Conservation (phyloP, 78 protist genomes). For the Dictyostelium purpureum region DNA sequence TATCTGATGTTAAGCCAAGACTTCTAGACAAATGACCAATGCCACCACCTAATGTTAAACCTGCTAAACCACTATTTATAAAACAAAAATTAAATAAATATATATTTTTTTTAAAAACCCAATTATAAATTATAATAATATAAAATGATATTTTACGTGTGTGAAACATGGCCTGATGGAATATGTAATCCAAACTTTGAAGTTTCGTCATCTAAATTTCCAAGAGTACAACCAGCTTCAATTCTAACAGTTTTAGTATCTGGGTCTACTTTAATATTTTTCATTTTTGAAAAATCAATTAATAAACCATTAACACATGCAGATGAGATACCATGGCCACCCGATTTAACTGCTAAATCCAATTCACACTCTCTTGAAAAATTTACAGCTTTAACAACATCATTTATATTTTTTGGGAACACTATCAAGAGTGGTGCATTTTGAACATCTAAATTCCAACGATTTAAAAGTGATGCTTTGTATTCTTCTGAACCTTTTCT, state of each 20-base stretch:
- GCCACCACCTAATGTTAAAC: conserved; percentile 52
- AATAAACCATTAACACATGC: not conserved
- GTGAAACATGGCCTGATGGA: conserved; percentile 27
- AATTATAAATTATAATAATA: too few relatives aligned
- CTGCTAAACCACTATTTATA: too few relatives aligned
- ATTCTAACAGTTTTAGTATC: not conserved
- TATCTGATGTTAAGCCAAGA: conserved; percentile 27
- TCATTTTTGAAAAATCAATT: not conserved
- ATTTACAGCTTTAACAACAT: not conserved
- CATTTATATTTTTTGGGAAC: not conserved
- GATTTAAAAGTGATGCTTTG: not conserved
- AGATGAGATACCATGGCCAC: not conserved
- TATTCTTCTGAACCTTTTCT: conserved; percentile 17
- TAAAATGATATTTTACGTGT: too few relatives aligned
- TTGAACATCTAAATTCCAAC: conserved; percentile 26
- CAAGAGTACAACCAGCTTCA: conserved; percentile 28
- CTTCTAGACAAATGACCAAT: conserved; percentile 35
- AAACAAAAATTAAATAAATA: too few relatives aligned
- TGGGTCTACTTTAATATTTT: conserved; percentile 1
- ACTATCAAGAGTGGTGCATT: conserved; percentile 3
- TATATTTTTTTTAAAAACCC: too few relatives aligned
- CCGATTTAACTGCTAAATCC: not conserved
- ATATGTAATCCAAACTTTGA: conserved; percentile 2
- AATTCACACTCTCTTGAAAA: conserved; percentile 6
- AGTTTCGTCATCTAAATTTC: conserved; percentile 22